Percentiles rank a stretch among this genome's conserved stretches.
phyloP scores from a whole-genome alignment of 139 green algal genomes.

The Diplosphaera chodatii region DNA sequence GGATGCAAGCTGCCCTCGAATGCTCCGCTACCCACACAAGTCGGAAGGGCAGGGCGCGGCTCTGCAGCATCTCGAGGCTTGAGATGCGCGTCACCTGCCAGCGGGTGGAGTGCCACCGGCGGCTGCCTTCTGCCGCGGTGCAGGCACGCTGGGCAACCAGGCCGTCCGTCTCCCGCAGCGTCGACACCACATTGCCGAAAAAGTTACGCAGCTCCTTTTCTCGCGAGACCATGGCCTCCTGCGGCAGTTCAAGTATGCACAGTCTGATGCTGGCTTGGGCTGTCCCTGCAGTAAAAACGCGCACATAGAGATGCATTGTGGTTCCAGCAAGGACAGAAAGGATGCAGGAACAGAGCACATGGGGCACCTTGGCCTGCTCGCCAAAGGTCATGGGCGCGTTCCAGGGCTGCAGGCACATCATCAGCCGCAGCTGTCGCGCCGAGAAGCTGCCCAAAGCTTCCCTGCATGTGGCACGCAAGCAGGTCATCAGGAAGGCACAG shows the following conservation, averaged over 20 bases:
- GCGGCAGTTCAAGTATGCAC: too few relatives aligned
- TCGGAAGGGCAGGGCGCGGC: too few relatives aligned
- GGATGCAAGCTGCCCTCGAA: too few relatives aligned
- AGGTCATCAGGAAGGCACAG: not conserved
- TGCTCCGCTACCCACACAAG: too few relatives aligned
- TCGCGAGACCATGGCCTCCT: conserved; percentile 21
- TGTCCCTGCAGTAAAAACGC: too few relatives aligned
- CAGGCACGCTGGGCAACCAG: not conserved
- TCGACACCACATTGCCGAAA: conserved; percentile 86
- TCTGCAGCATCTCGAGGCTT: too few relatives aligned
- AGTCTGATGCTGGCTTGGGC: too few relatives aligned
- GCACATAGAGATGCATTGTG: too few relatives aligned
- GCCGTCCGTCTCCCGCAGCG: conserved; percentile 36
- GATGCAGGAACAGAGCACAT: too few relatives aligned
- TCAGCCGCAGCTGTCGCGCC: conserved; percentile 84
- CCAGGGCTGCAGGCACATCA: conserved; percentile 91
- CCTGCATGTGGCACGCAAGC: conserved; percentile 45
- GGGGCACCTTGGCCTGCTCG: conserved; percentile 22
- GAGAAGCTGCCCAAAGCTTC: conserved; percentile 70
- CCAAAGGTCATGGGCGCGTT: conserved; percentile 76
- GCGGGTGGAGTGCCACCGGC: conserved; percentile 8
- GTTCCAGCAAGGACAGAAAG: too few relatives aligned
- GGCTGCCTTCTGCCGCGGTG: not conserved
- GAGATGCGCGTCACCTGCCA: conserved; percentile 38
- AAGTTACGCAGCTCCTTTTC: conserved; percentile 81